Base-by-base conservation (phyloP, 495 filamentous ascomycete genomes). In the Aspergillus carlsbadensis region DNA sequence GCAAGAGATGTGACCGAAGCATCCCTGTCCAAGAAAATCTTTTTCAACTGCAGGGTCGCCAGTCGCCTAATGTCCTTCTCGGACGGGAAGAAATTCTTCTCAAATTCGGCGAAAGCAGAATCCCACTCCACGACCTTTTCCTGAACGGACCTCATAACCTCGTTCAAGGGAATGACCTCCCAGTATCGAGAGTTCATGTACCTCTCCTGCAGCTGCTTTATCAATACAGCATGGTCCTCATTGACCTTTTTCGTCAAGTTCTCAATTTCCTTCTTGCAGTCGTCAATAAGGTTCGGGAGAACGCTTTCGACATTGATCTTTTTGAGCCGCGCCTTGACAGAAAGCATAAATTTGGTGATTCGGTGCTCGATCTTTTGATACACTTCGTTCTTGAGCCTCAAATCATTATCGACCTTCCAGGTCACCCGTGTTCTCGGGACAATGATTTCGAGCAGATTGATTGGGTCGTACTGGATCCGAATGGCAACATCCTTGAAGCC, bases 101-200 rank as follows among this genome's bases (percentile, higher is more conserved):
- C 95, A 56, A 99, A 96, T 31, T 90, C 86, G 33, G 84, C 82
- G 69, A 99, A 99, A 3, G 81, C 82, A 20, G 83, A 84, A 62
- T 99, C 95, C 95, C 95, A 99, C 61, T 91, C 90, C 7, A 90
- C 85, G 8, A 92, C 92, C 60, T 91, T 96, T 66, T 96, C 92
- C 60, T 97, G 88, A 75, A 96, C 89, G 22, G 87, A 86, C 65
- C 93, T 83, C 39, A 96, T 81, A 31, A 92, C 90, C 52, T 87
- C 77, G 60, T 98, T 99, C 49, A 98, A 74, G 0, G 95, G 95
- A 43, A 96, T 92, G 54, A 96, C 86, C 70, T 98, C 95, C 74
- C 96, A 98, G 68, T 97, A 96, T 57, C 88, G 92, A 8, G 94
- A 96, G 50, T 82, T 84, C 75, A 90, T 91, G 65, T 99, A 99